Percentiles rank a stretch among this genome's conserved stretches.
These are phyloP conservation scores for Nothophoma quercina DNA, from an alignment of 2,329 filamentous ascomycete genomes.

Conservation along the genomic window DNA sequence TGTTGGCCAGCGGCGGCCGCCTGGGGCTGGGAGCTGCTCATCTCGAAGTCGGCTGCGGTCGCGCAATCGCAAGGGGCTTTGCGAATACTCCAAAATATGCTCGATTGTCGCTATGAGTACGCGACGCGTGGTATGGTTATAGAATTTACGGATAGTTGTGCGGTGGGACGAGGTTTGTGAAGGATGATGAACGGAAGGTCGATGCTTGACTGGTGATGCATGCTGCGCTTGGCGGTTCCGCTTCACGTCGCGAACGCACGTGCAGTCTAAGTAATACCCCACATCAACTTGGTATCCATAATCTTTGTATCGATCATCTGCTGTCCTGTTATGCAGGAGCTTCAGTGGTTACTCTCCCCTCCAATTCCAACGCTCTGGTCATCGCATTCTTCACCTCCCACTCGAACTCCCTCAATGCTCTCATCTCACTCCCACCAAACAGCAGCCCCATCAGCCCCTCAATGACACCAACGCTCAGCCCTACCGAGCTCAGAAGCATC, in stretches of 20 bases:
- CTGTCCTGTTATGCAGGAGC: neutral
- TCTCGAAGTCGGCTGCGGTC: constrained; percentile 25
- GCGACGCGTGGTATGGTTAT: constrained; percentile 3
- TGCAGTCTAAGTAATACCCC: constrained; percentile 15
- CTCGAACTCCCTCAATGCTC: constrained; percentile 86
- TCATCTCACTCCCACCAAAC: constrained; percentile 85
- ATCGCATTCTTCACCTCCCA: constrained; percentile 74
- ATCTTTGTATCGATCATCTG: neutral
- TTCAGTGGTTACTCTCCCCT: neutral
- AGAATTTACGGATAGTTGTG: neutral
- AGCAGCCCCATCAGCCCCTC: constrained; percentile 87
- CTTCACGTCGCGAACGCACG: constrained; percentile 24
- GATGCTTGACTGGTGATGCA: constrained; percentile 14
- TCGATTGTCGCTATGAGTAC: neutral
- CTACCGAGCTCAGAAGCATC: constrained; percentile 79
- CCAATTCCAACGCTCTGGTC: constrained; percentile 32
- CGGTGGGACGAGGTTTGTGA: constrained; percentile 1
- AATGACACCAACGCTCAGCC: constrained; percentile 76
- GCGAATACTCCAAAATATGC: neutral
- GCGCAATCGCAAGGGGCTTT: constrained; percentile 7
- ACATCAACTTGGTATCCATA: too few relatives aligned
- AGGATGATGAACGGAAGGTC: constrained; percentile 4
- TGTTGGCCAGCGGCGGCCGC: constrained; percentile 30
- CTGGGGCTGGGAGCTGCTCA: constrained; percentile 47
- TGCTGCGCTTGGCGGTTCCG: constrained; percentile 20